Base-by-base conservation (phyloP, 2,329 filamentous ascomycete species). In the Orbilia quercus region DNA sequence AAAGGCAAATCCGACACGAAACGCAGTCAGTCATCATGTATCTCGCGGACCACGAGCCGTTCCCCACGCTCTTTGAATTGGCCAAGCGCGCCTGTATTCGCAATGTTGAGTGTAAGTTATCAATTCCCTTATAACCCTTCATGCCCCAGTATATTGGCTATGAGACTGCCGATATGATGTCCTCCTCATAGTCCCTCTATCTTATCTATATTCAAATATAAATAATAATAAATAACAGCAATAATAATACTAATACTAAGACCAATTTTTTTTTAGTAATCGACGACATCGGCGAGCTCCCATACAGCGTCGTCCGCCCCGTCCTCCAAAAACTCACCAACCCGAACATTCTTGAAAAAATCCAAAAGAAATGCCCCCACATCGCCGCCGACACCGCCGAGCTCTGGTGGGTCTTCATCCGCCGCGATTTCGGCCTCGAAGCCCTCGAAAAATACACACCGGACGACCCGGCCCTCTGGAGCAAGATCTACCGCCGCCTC, bases 361-460 rank as follows among this genome's bases (percentile, higher is more conserved):
- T 97, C 69, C 93, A 97, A 81, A 74, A 85, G 55, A 88, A 88
- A 78, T 93, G 89, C 3, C 91, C 92, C 0, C 91, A 96, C 75
- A 85, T 97, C 57, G 84, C 86, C 73, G 87, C 87, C 38, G 84
- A 90, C 64, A 88, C 88, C 40, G 85, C 83, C 18, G 90, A 92
- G 77, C 83, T 94, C 74, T 97, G 94, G 94, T 81, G 87, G 44
- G 85, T 86, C 25, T 86, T 97, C 78, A 95, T 98, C 80, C 85
- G 87, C 57, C 87, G 88, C 51, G 88, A 96, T 77, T 91, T 96
- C 74, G 88, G 88, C 1, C 82, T 86, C 64, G 89, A 88, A 80
- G 81, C 82, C 75, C 83, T 88, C 44, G 82, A 82, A 48, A 87
- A 90, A 78, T 85, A 87, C 23, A 86, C 88, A 76, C 83, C 87